Conservation (phyloP, 352 stramenopile genomes). For the Elongisporangium senticosum region DNA sequence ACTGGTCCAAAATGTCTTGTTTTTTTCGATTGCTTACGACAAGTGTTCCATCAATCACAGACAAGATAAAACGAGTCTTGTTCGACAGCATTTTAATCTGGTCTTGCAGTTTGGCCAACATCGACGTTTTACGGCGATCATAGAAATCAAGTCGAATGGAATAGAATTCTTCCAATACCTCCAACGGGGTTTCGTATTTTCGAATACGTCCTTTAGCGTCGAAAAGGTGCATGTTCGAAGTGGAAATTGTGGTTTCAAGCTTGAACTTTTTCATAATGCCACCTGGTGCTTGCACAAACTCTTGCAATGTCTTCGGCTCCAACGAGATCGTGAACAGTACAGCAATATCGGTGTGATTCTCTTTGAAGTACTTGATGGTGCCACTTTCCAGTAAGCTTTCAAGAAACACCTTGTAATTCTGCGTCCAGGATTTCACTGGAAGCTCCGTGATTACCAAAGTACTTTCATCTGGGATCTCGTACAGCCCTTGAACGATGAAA, state of each 20-base stretch:
- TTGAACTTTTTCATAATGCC: slow-evolving; percentile 95
- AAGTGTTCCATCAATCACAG: slow-evolving; percentile 89
- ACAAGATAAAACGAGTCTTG: slow-evolving; percentile 94
- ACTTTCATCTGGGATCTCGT: slow-evolving; percentile 77
- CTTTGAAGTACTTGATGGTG: slow-evolving; percentile 90
- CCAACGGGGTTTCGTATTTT: slow-evolving; percentile 90
- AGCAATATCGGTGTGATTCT: slow-evolving; percentile 91
- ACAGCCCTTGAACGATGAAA: slow-evolving; percentile 83
- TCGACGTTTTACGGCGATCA: slow-evolving; percentile 84
- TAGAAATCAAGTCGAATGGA: slow-evolving; percentile 91
- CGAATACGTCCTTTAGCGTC: slow-evolving; percentile 86
- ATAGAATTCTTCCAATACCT: slow-evolving; percentile 95
- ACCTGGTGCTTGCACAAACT: slow-evolving; percentile 56
- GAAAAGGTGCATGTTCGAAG: slow-evolving; percentile 98
- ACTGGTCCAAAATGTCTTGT: slow-evolving; percentile 86
- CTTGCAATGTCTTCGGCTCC: slow-evolving; percentile 57
- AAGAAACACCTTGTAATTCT: slow-evolving; percentile 95
- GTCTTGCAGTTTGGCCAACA: slow-evolving; percentile 86
- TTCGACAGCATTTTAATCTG: slow-evolving; percentile 91
- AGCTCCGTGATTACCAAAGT: slow-evolving; percentile 96
- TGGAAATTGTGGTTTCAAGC: slow-evolving; percentile 90
- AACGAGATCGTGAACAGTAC: slow-evolving; percentile 89
- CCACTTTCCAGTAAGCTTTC: slow-evolving; percentile 84
- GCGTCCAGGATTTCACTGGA: slow-evolving; percentile 94
- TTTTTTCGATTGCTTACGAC: slow-evolving; percentile 94